These are phyloP conservation scores for Clathrospora elynae DNA, from an alignment of 2,329 filamentous ascomycete species.

Conservation along the genomic window DNA sequence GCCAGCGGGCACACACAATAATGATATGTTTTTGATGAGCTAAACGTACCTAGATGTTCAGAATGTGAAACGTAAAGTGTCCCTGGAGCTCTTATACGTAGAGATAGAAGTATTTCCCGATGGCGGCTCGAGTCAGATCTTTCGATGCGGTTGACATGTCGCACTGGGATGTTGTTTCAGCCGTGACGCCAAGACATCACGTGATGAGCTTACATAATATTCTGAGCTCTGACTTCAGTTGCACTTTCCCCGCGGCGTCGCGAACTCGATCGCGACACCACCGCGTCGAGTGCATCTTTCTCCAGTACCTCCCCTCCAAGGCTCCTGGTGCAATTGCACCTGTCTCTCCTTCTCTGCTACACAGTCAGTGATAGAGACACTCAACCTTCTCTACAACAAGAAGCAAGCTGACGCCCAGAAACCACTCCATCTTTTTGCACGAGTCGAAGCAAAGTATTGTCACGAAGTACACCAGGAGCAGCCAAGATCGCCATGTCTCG, in stretches of 20 bases:
- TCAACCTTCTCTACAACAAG: conserved; percentile 32
- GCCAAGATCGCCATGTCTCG: conserved; percentile 31
- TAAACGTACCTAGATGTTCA: no score
- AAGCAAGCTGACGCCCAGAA: conserved; percentile 41
- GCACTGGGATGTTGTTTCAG: no score
- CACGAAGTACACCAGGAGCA: conserved; percentile 8
- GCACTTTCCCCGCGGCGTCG: conserved; percentile 19
- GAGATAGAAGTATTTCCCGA: no score
- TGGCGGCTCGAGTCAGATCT: no score
- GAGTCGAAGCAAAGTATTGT: conserved; percentile 15
- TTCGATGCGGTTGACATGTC: no score
- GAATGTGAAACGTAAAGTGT: no score
- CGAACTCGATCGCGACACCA: conserved; percentile 16
- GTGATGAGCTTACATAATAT: conserved; percentile 6
- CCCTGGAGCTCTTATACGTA: no score
- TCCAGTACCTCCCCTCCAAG: conserved; percentile 8
- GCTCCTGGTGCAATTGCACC: conserved; percentile 15
- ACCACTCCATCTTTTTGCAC: conserved; percentile 17
- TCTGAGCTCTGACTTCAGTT: conserved; percentile 14
- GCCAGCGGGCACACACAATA: no score
- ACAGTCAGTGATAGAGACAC: conserved; percentile 47
- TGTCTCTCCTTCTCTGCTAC: conserved; percentile 31
- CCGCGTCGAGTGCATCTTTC: conserved; percentile 19
- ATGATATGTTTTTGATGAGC: no score
- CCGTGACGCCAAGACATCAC: not conserved